Evolutionary conservation across 192 early-diverging fungal genomes (phyloP).

Genomic region (Coemansia sp.): DNA sequence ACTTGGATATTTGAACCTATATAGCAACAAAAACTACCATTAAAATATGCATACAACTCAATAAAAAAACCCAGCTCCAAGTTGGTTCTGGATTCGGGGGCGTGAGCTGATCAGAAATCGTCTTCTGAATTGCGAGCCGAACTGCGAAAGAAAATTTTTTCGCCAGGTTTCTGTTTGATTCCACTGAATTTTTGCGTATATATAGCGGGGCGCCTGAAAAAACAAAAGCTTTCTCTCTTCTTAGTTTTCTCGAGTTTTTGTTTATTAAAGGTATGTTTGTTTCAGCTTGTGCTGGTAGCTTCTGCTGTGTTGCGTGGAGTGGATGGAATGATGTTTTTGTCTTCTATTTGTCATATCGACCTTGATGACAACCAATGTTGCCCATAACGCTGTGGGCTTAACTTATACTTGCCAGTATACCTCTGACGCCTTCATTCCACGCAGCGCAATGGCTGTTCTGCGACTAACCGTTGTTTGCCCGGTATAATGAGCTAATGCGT

Average conservation of each 20-base stretch:
- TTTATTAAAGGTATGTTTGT: constrained; percentile 1
- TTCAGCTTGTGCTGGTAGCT: background rate
- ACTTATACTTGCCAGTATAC: constrained; percentile 55
- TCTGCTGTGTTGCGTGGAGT: background rate
- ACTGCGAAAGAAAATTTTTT: background rate
- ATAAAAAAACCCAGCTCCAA: too few species aligned
- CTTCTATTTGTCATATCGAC: constrained; percentile 50
- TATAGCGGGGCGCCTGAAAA: too few species aligned
- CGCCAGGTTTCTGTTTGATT: too few species aligned
- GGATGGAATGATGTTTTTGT: constrained; percentile 42
- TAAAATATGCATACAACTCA: background rate
- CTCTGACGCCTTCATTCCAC: constrained; percentile 5
- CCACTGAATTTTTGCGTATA: too few species aligned
- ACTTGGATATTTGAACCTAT: constrained; percentile 18
- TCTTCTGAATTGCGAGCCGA: constrained; percentile 1
- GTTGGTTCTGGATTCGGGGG: background rate
- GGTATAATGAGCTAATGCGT: too few species aligned
- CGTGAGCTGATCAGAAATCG: background rate
- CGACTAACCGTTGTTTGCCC: background rate
- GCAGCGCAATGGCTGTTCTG: background rate
- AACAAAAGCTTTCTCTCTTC: constrained; percentile 12
- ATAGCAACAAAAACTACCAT: background rate
- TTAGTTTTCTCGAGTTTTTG: background rate
- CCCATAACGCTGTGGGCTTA: constrained; percentile 47
- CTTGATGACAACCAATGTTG: constrained; percentile 37